Evolutionary conservation across 2,329 filamentous ascomycete species (phyloP).

Genomic region (Didymella pomorum): DNA sequence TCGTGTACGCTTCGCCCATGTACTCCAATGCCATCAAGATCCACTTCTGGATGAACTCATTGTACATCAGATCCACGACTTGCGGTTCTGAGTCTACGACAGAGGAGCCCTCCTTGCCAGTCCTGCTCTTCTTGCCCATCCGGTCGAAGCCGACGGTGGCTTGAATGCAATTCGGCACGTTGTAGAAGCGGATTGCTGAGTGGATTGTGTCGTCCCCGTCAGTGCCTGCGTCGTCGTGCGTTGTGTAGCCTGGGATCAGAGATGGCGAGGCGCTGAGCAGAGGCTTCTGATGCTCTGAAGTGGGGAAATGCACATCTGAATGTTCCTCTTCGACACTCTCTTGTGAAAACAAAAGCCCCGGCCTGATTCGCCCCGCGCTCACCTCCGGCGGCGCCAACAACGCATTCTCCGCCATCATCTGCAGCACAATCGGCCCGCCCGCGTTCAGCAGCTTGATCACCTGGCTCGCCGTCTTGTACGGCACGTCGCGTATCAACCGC

Average conservation of each 20-base stretch:
- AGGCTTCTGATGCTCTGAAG: conserved; percentile 19
- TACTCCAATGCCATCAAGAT: conserved; percentile 77
- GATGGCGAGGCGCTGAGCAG: conserved; percentile 9
- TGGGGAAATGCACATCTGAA: too few species aligned
- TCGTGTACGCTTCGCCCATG: conserved; percentile 59
- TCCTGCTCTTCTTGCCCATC: too few species aligned
- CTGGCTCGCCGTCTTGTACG: conserved; percentile 75
- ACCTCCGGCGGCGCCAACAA: conserved; percentile 58
- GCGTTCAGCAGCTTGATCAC: conserved; percentile 69
- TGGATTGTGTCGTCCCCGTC: conserved; percentile 95
- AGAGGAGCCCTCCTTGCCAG: too few species aligned
- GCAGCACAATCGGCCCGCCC: conserved; percentile 60
- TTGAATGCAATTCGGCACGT: conserved; percentile 84
- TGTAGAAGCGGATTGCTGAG: conserved; percentile 74
- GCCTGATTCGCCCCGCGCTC: conserved; percentile 38
- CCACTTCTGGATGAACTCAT: conserved; percentile 89
- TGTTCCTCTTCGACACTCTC: background rate
- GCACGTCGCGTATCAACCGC: conserved; percentile 79
- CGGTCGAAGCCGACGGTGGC: conserved; percentile 70
- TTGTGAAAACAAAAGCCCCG: background rate
- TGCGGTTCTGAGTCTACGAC: conserved; percentile 65
- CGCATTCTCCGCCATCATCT: conserved; percentile 40
- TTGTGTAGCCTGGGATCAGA: conserved; percentile 85
- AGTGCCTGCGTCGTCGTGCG: conserved; percentile 78
- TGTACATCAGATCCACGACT: conserved; percentile 85